Conservation (phyloP, 2,329 filamentous ascomycete genomes). For the Tolypocladium guangdongense region DNA sequence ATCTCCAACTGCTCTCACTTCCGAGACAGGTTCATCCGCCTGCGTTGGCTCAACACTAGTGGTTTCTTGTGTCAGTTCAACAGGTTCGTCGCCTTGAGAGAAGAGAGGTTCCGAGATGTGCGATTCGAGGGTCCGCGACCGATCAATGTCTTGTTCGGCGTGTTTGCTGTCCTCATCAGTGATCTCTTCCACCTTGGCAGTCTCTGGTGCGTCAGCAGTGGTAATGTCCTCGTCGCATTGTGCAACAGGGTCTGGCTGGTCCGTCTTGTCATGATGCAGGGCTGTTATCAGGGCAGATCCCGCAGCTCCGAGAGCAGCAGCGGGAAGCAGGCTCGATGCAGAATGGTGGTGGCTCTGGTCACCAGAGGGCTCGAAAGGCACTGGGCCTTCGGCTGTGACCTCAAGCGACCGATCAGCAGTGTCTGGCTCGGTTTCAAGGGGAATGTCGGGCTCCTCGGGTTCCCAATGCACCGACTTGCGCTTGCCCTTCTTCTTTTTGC, state of each 20-base stretch:
- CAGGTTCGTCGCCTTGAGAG: conserved; percentile 16
- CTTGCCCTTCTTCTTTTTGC: conserved; percentile 5
- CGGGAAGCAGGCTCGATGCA: not conserved
- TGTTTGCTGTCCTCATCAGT: not conserved
- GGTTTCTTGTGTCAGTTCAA: conserved; percentile 14
- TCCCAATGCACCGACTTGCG: conserved; percentile 11
- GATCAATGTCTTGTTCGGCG: not conserved
- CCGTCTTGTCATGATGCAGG: not conserved
- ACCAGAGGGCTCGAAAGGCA: not conserved
- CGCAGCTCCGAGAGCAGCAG: not conserved
- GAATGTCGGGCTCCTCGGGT: conserved; percentile 2
- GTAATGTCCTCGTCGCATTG: not conserved
- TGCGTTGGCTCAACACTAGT: conserved; percentile 13
- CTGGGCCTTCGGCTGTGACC: not conserved
- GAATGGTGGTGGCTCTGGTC: not conserved
- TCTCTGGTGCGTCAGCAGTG: not conserved
- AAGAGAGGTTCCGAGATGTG: conserved; percentile 20
- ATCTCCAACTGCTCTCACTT: not conserved
- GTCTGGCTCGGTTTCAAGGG: not conserved
- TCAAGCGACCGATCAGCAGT: not conserved
- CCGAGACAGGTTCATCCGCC: conserved; percentile 6
- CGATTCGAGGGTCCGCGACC: conserved; percentile 8
- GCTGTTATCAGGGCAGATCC: not conserved
- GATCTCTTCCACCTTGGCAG: not conserved
- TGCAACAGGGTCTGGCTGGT: not conserved